A percentile compares a stretch with the other conserved stretches of the same genome.
phyloP scores from a whole-genome alignment of 352 stramenopile species.

The Globisporangium echinulatum region DNA sequence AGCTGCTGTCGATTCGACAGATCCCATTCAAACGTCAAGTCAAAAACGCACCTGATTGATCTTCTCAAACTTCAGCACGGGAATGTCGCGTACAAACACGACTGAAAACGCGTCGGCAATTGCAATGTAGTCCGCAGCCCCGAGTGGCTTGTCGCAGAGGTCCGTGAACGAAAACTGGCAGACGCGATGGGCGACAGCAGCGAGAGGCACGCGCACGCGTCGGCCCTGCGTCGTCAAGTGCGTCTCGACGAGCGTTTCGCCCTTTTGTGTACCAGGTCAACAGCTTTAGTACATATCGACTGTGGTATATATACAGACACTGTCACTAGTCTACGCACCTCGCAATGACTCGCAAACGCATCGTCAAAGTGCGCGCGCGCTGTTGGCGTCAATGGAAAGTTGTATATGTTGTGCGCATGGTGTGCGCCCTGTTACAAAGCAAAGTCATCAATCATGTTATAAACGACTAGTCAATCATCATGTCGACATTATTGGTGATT shows the following conservation, averaged over 20 bases:
- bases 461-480: neutral
- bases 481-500: too few species aligned
- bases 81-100: slow-evolving; percentile 93
- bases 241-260: slow-evolving; percentile 39
- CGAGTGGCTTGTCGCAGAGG: slow-evolving; percentile 91
- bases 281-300: neutral
- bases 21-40: neutral
- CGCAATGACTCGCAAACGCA: slow-evolving; percentile 54
- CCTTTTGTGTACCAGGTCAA: slow-evolving; percentile 5
- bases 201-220: slow-evolving; percentile 53
- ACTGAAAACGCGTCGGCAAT: slow-evolving; percentile 83
- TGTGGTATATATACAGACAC: neutral
- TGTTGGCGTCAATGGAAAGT: slow-evolving; percentile 38
- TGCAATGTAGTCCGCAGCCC: slow-evolving; percentile 92
- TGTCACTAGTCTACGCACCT: slow-evolving; percentile 15
- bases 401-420: slow-evolving; percentile 71
- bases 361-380: slow-evolving; percentile 55
- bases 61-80: slow-evolving; percentile 74
- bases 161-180: slow-evolving; percentile 95
- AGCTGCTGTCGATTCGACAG: neutral
- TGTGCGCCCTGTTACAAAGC: slow-evolving; percentile 18
- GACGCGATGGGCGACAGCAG: slow-evolving; percentile 36
- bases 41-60: slow-evolving; percentile 73
- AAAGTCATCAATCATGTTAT: neutral
- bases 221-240: slow-evolving; percentile 63